These are phyloP conservation scores for Pythium folliculosum DNA, from an alignment of 352 stramenopile genomes.

Conservation along the genomic window DNA sequence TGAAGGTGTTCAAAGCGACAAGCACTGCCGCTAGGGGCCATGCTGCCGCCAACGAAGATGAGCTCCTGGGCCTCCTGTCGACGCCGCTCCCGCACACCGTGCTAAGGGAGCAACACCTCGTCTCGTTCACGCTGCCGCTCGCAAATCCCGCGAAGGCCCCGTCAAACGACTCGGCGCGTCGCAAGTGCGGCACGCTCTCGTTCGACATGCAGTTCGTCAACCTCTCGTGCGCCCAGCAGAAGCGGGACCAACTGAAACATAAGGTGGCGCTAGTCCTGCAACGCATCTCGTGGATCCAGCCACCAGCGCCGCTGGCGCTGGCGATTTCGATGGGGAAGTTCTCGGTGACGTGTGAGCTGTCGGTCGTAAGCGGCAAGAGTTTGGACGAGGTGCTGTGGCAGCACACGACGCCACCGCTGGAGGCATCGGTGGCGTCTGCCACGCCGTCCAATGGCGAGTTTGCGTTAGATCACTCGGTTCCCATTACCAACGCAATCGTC, in stretches of 20 bases:
- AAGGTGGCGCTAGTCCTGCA: conserved; percentile 4
- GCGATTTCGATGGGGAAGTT: background rate
- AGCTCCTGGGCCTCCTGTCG: conserved; percentile 5
- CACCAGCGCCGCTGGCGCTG: conserved; percentile 10
- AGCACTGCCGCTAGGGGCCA: background rate
- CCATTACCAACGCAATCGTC: background rate
- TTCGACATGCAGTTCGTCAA: conserved; percentile 27
- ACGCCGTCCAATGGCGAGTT: background rate
- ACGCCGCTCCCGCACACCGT: conserved; percentile 16
- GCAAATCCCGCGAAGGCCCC: background rate
- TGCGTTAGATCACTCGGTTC: conserved; percentile 10
- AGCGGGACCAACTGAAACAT: background rate
- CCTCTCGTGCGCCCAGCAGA: background rate
- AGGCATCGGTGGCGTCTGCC: background rate
- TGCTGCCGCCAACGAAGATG: background rate
- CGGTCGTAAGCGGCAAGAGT: conserved; percentile 6
- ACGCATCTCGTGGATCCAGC: conserved; percentile 8
- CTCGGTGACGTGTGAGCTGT: conserved; percentile 3
- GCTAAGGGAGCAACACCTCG: conserved; percentile 21
- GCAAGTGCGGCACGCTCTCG: conserved; percentile 18
- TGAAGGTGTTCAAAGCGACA: conserved; percentile 2
- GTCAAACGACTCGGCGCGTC: background rate
- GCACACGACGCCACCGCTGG: conserved; percentile 6
- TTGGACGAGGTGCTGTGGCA: conserved; percentile 22
- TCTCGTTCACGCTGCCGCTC: conserved; percentile 25